Conservation (phyloP, 2,329 filamentous ascomycete genomes). For the Fusarium coffeatum region DNA sequence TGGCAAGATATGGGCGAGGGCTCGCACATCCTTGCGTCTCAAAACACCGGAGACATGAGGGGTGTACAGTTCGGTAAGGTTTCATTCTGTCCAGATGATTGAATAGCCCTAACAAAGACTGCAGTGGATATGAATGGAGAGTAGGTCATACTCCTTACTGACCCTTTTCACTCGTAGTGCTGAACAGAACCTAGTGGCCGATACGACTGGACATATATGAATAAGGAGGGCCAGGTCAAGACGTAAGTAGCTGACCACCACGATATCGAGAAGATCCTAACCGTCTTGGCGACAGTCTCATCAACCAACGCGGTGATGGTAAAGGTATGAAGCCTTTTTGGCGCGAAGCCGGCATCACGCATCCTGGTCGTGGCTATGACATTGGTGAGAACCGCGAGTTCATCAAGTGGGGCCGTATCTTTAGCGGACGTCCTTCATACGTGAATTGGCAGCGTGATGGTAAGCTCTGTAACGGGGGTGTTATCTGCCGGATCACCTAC, state of each 20-base stretch:
- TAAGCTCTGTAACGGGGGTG: too few species aligned
- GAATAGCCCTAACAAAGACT: too few species aligned
- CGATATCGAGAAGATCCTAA: too few species aligned
- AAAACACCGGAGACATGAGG: slow-evolving; percentile 1
- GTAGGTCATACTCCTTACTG: neutral
- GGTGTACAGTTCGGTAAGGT: slow-evolving; percentile 1
- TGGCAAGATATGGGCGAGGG: slow-evolving; percentile 5
- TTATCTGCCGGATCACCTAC: neutral
- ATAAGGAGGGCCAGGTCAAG: neutral
- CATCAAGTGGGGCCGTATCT: slow-evolving; percentile 2
- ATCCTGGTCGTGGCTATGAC: neutral
- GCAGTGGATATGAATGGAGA: slow-evolving; percentile 4
- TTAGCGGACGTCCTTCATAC: neutral
- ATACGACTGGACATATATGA: slow-evolving; percentile 1
- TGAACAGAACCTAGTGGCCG: neutral
- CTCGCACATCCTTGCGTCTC: neutral
- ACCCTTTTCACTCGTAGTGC: too few species aligned
- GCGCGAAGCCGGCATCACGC: neutral
- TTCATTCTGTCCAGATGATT: too few species aligned
- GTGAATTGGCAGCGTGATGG: neutral
- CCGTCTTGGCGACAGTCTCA: neutral
- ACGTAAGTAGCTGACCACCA: too few species aligned
- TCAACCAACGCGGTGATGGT: slow-evolving; percentile 2
- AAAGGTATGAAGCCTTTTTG: slow-evolving; percentile 3
- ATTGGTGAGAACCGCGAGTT: slow-evolving; percentile 5